These are phyloP conservation scores for Drechslerella dactyloides DNA, from an alignment of 2,329 filamentous ascomycete genomes.

Conservation along the genomic window DNA sequence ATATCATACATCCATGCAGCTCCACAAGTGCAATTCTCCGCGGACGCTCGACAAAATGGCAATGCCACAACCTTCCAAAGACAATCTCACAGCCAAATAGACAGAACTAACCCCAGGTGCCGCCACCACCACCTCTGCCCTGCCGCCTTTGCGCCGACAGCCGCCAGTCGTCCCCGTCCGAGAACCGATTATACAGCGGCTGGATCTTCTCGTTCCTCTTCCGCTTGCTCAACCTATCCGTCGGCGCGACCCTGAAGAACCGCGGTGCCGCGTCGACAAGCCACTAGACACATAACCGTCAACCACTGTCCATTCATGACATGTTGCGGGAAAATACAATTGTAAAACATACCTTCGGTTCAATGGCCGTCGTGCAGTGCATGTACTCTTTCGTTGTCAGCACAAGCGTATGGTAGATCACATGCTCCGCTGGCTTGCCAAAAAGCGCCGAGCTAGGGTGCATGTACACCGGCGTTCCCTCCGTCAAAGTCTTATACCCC, in stretches of 20 bases:
- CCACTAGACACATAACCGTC: slow-evolving; percentile 60
- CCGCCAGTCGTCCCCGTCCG: slow-evolving; percentile 92
- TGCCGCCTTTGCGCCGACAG: slow-evolving; percentile 84
- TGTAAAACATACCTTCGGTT: slow-evolving; percentile 70
- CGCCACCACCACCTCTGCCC: slow-evolving; percentile 79
- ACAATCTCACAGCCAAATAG: slow-evolving; percentile 1
- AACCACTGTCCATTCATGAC: background rate
- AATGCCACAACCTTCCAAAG: background rate
- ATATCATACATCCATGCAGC: background rate
- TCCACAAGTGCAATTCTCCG: background rate
- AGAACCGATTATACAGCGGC: slow-evolving; percentile 91
- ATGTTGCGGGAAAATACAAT: background rate
- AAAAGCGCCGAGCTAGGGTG: slow-evolving; percentile 92
- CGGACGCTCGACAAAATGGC: background rate
- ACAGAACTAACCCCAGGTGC: slow-evolving; percentile 74
- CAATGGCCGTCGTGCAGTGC: slow-evolving; percentile 90
- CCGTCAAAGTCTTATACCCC: slow-evolving; percentile 95
- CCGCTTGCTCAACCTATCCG: slow-evolving; percentile 83
- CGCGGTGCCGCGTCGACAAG: slow-evolving; percentile 96
- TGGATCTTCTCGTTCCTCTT: slow-evolving; percentile 95
- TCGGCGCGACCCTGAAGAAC: slow-evolving; percentile 96
- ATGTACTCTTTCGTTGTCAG: slow-evolving; percentile 98
- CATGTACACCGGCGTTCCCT: slow-evolving; percentile 92
- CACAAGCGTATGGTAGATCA: slow-evolving; percentile 89
- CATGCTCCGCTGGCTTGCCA: slow-evolving; percentile 94